A percentile compares a stretch with the other conserved stretches of the same genome.
phyloP scores from a whole-genome alignment of 1,284 basidiomycete species.

The Cryptococcus depauperatus region DNA sequence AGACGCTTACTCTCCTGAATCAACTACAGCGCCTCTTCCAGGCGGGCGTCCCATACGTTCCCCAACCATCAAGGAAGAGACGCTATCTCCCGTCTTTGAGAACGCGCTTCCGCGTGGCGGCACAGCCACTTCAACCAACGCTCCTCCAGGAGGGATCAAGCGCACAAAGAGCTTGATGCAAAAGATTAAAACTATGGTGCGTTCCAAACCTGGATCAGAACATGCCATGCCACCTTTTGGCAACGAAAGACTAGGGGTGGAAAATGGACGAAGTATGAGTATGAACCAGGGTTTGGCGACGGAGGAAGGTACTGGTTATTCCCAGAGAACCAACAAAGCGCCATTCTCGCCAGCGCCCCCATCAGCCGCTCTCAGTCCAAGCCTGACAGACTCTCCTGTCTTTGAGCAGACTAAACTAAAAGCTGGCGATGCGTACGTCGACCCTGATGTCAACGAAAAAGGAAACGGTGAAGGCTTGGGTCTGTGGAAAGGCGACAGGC shows the following conservation, averaged over 20 bases:
- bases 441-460: slow-evolving; percentile 14
- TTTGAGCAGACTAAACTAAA: slow-evolving; percentile 12
- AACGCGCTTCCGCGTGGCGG: slow-evolving; percentile 8
- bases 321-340: not conserved
- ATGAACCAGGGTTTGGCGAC: slow-evolving; percentile 6
- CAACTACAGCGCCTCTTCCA: slow-evolving; percentile 11
- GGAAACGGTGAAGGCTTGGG: slow-evolving; percentile 2
- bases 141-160: slow-evolving; percentile 35
- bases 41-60: slow-evolving; percentile 25
- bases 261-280: slow-evolving; percentile 4
- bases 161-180: slow-evolving; percentile 47
- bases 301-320: not conserved
- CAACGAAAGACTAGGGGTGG: not conserved
- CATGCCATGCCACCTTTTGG: not conserved
- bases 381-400: slow-evolving; percentile 11
- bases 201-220: slow-evolving; percentile 28
- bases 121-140: not conserved
- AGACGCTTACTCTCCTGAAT: slow-evolving; percentile 17
- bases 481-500: slow-evolving; percentile 2
- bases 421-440: slow-evolving; percentile 14
- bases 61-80: slow-evolving; percentile 20
- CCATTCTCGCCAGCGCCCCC: not conserved
- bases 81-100: slow-evolving; percentile 10
- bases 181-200: slow-evolving; percentile 46
- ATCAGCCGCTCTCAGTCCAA: slow-evolving; percentile 7